phyloP scores from a whole-genome alignment of 2,329 filamentous ascomycete species.

The Cercospora sp. region DNA sequence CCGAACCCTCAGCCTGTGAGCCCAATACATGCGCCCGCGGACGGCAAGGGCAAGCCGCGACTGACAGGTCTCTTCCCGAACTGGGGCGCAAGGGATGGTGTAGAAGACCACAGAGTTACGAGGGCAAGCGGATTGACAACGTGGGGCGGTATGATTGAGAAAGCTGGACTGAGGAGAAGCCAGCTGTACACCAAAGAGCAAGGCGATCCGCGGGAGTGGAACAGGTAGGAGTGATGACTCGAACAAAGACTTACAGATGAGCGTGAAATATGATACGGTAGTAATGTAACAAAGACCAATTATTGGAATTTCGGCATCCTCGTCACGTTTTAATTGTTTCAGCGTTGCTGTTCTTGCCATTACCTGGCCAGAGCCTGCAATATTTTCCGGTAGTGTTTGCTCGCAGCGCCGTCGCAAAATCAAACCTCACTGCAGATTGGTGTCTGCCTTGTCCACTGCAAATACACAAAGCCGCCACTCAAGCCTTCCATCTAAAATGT shows the following conservation, averaged over 20 bases:
- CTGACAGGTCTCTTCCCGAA: constrained; percentile 18
- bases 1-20: constrained; percentile 8
- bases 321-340: background rate
- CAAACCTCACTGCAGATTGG: background rate
- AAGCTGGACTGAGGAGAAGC: constrained; percentile 42
- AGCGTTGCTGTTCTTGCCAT: background rate
- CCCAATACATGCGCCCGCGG: constrained; percentile 6
- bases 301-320: background rate
- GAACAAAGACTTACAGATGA: background rate
- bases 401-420: background rate
- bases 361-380: background rate
- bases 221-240: constrained; percentile 2
- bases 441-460: background rate
- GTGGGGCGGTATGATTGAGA: constrained; percentile 46
- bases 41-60: constrained; percentile 2
- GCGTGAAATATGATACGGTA: background rate
- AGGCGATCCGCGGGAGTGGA: constrained; percentile 28
- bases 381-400: background rate
- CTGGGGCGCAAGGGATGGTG: constrained; percentile 9
- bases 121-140: constrained; percentile 35
- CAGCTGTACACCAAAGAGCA: constrained; percentile 21
- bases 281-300: background rate
- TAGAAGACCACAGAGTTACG: constrained; percentile 20
- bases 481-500: background rate
- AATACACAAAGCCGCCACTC: background rate